phyloP scores from a whole-genome alignment of 192 early-diverging fungal genomes.

The Coemansia sp. region DNA sequence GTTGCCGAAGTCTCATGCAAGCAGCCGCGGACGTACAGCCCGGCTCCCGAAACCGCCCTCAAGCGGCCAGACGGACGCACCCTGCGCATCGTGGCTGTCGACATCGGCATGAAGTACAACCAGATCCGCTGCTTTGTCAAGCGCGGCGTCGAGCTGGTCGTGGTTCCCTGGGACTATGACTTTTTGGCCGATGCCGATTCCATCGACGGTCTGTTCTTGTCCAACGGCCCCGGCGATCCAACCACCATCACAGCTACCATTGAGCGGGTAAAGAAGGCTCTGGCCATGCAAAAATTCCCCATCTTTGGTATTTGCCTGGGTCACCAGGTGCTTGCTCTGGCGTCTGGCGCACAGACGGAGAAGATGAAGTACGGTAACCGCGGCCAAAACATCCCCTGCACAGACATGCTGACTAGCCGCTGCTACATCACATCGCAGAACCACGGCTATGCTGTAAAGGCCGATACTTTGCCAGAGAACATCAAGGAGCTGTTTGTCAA shows the following conservation, averaged over 20 bases:
- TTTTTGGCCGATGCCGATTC: constrained; percentile 63
- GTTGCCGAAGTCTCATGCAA: constrained; percentile 95
- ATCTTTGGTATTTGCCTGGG: constrained; percentile 99
- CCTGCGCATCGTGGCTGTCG: constrained; percentile 85
- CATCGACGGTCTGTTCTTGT: constrained; percentile 84
- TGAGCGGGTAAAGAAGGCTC: constrained; percentile 63
- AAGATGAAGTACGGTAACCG: constrained; percentile 99
- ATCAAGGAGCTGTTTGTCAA: constrained; percentile 91
- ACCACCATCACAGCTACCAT: constrained; percentile 78
- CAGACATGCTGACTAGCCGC: constrained; percentile 88
- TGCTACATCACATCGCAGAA: constrained; percentile 99
- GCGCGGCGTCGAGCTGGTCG: constrained; percentile 88
- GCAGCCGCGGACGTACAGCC: constrained; percentile 69
- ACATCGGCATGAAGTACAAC: constrained; percentile 99
- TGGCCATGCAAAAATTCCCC: constrained; percentile 74
- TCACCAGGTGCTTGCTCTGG: constrained; percentile 93
- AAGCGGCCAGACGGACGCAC: constrained; percentile 58
- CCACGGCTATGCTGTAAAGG: constrained; percentile 96
- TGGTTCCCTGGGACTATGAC: constrained; percentile 97
- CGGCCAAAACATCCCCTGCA: constrained; percentile 99
- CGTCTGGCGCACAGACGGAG: constrained; percentile 84
- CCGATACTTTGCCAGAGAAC: constrained; percentile 61
- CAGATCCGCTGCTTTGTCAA: constrained; percentile 97
- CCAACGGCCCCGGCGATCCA: constrained; percentile 98
- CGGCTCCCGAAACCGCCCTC: constrained; percentile 57